Base-by-base conservation (phyloP, 805 yeast species). In the Naumovozyma dairenensis region DNA sequence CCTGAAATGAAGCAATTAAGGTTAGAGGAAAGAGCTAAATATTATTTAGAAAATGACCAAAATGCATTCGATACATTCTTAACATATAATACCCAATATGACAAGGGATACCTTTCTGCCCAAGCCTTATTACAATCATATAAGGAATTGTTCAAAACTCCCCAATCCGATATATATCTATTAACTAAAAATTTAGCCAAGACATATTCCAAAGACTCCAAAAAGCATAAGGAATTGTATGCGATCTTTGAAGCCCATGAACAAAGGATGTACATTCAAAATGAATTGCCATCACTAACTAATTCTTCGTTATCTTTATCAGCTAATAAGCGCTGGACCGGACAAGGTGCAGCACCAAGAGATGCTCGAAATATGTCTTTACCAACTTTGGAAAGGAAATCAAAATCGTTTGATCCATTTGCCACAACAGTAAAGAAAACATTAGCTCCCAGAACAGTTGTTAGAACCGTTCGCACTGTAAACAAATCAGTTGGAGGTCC, bases 11-110 rank as follows among this genome's bases (percentile, higher is more conserved):
- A 74, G 44, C 69, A 63, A 40, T 59, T 67, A 51, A 68, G 95
- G 44, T 65, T 85, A 19, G 89, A 81, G 42, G 94, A 84, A 53
- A 66, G 95, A 49, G 95, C 94, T 2, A 77, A 79, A 51, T 86
- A 81, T 53, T 82, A 84, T 51, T 59, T 82, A 34, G 67, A 72
- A 33, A 74, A 78, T 43, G 66, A 76, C 19, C 55, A 55, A 10
- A 53, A 57, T 5, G 63, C 62, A 7, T 64, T 76, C 41, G 61
- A 62, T 6, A 50, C 60, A 33, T 85, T 84, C 53, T 51, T 58
- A 18, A 54, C 58, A 2, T 40, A 71, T 10, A 80, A 78, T 47
- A 59, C 59, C n/a, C 51, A 59, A 8, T 82, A 61, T 49, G 64
- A 65, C 25, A 55, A 66, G 19, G 65, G 65, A 25, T 57, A 62